Percentiles rank a stretch among this genome's conserved stretches.
These are phyloP conservation scores for Lentinus brumalis DNA, from an alignment of 768 basidiomycete species.

Conservation along the genomic window DNA sequence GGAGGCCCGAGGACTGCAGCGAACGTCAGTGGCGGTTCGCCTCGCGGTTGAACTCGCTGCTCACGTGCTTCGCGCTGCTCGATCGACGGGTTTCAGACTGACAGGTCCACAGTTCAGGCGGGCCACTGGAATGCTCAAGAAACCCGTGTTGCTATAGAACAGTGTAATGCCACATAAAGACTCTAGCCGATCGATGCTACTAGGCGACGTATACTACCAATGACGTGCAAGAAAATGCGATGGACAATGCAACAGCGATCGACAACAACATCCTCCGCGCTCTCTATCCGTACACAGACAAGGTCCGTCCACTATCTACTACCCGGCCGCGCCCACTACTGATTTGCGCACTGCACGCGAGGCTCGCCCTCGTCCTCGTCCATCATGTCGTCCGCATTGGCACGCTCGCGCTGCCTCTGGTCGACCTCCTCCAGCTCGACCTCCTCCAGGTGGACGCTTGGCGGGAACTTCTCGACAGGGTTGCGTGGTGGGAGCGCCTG, in stretches of 20 bases:
- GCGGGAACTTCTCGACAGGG: slow-evolving; percentile 65
- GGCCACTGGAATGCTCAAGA: not conserved
- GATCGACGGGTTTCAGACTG: not conserved
- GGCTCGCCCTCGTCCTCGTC: slow-evolving; percentile 87
- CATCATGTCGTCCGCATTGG: slow-evolving; percentile 77
- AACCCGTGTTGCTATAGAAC: slow-evolving; percentile 16
- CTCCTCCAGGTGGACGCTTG: slow-evolving; percentile 76
- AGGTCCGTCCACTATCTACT: not conserved
- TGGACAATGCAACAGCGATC: slow-evolving; percentile 19
- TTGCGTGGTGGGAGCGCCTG: slow-evolving; percentile 80
- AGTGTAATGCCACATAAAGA: slow-evolving; percentile 18
- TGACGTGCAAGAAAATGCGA: slow-evolving; percentile 16
- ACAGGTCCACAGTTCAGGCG: no score
- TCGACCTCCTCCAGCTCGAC: slow-evolving; percentile 81
- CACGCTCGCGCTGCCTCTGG: slow-evolving; percentile 56
- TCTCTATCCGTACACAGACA: slow-evolving; percentile 3
- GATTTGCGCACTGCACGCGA: slow-evolving; percentile 94
- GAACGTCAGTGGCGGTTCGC: slow-evolving; percentile 8
- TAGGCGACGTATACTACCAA: slow-evolving; percentile 19
- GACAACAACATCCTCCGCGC: slow-evolving; percentile 2
- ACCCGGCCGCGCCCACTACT: slow-evolving; percentile 43
- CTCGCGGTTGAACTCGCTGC: slow-evolving; percentile 1
- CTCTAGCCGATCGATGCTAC: slow-evolving; percentile 19
- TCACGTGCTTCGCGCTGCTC: slow-evolving; percentile 10
- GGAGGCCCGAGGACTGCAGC: not conserved